Evolutionary conservation across 2,329 filamentous ascomycete species (phyloP).

Genomic region (Triangularia verruculosa): DNA sequence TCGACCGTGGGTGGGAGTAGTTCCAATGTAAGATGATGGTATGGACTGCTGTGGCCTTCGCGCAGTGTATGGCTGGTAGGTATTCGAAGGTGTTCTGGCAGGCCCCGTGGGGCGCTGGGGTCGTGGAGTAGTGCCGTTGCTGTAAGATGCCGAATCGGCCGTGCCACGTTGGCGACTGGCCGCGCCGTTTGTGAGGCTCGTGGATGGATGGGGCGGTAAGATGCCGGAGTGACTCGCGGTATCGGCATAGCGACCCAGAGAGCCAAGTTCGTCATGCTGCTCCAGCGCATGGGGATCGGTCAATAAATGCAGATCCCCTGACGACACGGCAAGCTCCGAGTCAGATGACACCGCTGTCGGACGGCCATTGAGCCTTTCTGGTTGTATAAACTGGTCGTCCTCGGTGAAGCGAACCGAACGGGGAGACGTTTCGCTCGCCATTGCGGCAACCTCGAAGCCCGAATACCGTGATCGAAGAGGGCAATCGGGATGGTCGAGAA

Average conservation of each 20-base stretch:
- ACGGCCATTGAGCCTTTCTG: constrained; percentile 35
- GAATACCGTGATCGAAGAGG: background rate
- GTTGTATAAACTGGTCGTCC: constrained; percentile 42
- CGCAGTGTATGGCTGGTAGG: constrained; percentile 69
- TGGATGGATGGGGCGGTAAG: constrained; percentile 39
- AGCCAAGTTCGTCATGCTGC: constrained; percentile 50
- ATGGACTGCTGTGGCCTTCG: constrained; percentile 43
- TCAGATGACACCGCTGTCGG: constrained; percentile 39
- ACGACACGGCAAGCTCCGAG: constrained; percentile 48
- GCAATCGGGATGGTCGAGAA: background rate
- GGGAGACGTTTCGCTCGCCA: constrained; percentile 50
- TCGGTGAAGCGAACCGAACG: constrained; percentile 56
- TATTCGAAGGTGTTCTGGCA: constrained; percentile 71
- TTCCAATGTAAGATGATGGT: constrained; percentile 40
- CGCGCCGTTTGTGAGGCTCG: constrained; percentile 42
- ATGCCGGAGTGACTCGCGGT: constrained; percentile 39
- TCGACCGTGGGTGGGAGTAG: constrained; percentile 41
- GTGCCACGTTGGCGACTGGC: constrained; percentile 40
- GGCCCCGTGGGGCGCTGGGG: constrained; percentile 67
- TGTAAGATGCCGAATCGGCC: constrained; percentile 30
- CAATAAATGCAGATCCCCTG: constrained; percentile 43
- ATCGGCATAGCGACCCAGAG: constrained; percentile 45
- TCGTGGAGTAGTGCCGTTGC: constrained; percentile 39
- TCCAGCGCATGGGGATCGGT: constrained; percentile 44
- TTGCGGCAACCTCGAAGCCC: constrained; percentile 13